Evolutionary conservation across 75 land plant species (phyloP).

Genomic region (Selaginella moellendorffii): DNA sequence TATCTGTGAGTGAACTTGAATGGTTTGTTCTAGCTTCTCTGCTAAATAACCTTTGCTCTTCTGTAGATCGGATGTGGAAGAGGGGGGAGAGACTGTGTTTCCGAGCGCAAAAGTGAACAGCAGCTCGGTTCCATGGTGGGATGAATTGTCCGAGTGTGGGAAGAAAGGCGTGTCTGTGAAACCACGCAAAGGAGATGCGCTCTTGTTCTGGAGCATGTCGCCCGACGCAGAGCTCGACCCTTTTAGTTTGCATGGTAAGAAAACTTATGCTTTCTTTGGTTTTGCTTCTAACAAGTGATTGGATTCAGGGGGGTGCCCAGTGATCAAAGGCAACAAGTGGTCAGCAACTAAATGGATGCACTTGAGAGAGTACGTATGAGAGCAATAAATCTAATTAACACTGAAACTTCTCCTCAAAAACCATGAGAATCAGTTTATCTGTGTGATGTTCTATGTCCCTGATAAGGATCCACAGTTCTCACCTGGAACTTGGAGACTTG

Average conservation of each 20-base stretch:
- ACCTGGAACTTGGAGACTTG: no score
- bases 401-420: no score
- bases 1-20: not conserved
- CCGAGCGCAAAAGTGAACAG: not conserved
- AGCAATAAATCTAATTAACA: no score
- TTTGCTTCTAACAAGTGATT: no score
- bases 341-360: slow-evolving; percentile 91
- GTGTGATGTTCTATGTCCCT: no score
- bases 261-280: no score
- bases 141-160: slow-evolving; percentile 6
- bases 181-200: slow-evolving; percentile 6
- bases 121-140: slow-evolving; percentile 10
- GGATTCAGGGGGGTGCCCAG: slow-evolving; percentile 75
- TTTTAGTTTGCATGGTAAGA: slow-evolving; percentile 2
- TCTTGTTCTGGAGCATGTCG: slow-evolving; percentile 9
- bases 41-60: not conserved
- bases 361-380: slow-evolving; percentile 40
- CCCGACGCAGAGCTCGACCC: slow-evolving; percentile 8
- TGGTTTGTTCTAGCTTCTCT: no score
- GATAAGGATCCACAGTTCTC: no score
- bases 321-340: slow-evolving; percentile 80
- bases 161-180: slow-evolving; percentile 1
- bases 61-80: slow-evolving; percentile 3
- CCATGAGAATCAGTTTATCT: no score
- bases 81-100: slow-evolving; percentile 3